Percentiles rank a stretch among this genome's conserved stretches.
These are phyloP conservation scores for Cryptosporidium baileyi DNA, from an alignment of 169 alveolate species.

Conservation along the genomic window DNA sequence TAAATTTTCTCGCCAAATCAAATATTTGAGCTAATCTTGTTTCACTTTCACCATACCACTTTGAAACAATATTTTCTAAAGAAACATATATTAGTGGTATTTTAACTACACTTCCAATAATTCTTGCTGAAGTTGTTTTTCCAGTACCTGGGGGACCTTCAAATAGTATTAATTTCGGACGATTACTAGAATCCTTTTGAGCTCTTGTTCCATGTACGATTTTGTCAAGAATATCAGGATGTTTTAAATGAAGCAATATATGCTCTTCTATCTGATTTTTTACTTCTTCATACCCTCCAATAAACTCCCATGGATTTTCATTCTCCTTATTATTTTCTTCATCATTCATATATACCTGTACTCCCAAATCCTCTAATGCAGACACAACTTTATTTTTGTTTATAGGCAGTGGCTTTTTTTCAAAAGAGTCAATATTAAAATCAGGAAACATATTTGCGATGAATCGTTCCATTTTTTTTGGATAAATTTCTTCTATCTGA, in stretches of 20 bases:
- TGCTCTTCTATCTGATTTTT: constrained; percentile 87
- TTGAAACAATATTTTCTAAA: constrained; percentile 84
- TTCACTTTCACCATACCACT: constrained; percentile 88
- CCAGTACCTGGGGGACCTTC: constrained; percentile 94
- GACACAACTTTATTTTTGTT: neutral
- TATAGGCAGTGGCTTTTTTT: neutral
- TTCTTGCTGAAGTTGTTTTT: constrained; percentile 89
- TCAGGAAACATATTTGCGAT: no score
- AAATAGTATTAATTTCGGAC: constrained; percentile 86
- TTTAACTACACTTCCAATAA: constrained; percentile 80
- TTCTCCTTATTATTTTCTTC: neutral
- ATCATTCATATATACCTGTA: constrained; percentile 18
- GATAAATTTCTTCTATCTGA: neutral
- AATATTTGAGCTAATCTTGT: constrained; percentile 81
- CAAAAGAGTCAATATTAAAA: neutral
- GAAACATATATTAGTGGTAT: constrained; percentile 87
- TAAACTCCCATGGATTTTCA: constrained; percentile 78
- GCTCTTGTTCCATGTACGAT: constrained; percentile 83
- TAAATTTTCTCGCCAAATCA: constrained; percentile 78
- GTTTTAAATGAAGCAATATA: constrained; percentile 80
- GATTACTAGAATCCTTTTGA: constrained; percentile 79
- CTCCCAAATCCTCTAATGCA: constrained; percentile 45
- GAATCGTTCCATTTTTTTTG: no score
- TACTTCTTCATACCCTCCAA: constrained; percentile 86
- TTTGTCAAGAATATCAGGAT: constrained; percentile 84